phyloP scores from a whole-genome alignment of 2,329 filamentous ascomycete genomes.

The Stemphylium lycopersici region DNA sequence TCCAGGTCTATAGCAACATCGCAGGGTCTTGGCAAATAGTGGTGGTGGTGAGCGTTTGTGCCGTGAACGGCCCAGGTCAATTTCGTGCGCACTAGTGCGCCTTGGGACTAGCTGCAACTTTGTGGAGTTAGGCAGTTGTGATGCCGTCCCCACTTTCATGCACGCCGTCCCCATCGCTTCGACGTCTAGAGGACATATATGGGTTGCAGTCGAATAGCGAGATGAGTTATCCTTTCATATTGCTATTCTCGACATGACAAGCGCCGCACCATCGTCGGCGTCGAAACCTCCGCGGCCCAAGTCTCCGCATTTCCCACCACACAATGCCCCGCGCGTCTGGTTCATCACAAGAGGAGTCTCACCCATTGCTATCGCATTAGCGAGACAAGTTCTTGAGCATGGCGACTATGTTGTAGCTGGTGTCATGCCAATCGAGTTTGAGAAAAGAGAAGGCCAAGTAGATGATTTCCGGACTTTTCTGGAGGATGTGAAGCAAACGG shows the following conservation, averaged over 20 bases:
- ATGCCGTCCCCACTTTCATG: conserved; percentile 19
- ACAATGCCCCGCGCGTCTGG: conserved; percentile 82
- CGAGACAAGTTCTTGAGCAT: conserved; percentile 81
- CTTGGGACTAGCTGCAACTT: conserved; percentile 12
- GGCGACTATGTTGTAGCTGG: conserved; percentile 91
- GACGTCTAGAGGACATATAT: background rate
- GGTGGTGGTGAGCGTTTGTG: conserved; percentile 8
- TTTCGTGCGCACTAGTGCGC: conserved; percentile 24
- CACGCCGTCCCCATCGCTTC: conserved; percentile 2
- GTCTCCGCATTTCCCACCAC: conserved; percentile 62
- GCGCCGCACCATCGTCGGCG: conserved; percentile 25
- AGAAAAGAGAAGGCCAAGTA: conserved; percentile 70
- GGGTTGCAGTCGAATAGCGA: background rate
- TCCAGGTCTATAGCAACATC: background rate
- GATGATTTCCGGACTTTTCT: conserved; percentile 82
- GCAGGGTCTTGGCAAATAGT: conserved; percentile 7
- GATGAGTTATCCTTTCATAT: background rate
- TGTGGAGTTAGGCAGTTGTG: conserved; percentile 18
- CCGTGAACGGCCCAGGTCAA: conserved; percentile 15
- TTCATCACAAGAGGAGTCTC: conserved; percentile 87
- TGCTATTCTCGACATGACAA: conserved; percentile 17
- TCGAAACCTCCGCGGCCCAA: conserved; percentile 43
- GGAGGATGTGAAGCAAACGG: conserved; percentile 69
- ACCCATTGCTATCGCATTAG: conserved; percentile 81
- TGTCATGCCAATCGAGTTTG: conserved; percentile 77